Percentiles rank a stretch among this genome's conserved stretches.
Evolutionary conservation across 1,284 basidiomycete species (phyloP).

Genomic region (Ganoderma meredithae): DNA sequence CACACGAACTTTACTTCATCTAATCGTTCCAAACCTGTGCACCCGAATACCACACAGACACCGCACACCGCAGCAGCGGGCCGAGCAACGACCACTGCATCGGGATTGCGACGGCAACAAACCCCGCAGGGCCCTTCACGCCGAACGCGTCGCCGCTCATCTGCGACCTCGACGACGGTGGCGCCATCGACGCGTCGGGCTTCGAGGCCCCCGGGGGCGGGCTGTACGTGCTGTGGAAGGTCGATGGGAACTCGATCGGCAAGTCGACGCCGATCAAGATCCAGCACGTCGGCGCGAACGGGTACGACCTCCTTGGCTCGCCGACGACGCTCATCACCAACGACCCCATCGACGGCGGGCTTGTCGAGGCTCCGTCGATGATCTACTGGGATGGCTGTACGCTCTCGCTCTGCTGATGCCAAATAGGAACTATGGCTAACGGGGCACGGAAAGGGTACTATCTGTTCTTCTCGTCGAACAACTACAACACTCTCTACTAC

Average conservation of each 20-base stretch:
- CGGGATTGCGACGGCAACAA: conserved; percentile 32
- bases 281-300: conserved; percentile 11
- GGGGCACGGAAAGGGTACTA: conserved; percentile 20
- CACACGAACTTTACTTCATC: not conserved
- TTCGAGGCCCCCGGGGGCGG: conserved; percentile 31
- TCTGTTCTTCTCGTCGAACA: conserved; percentile 35
- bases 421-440: not conserved
- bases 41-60: conserved; percentile 10
- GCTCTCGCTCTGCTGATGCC: not conserved
- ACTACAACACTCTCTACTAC: conserved; percentile 33
- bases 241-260: not conserved
- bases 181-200: conserved; percentile 36
- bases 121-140: conserved; percentile 32
- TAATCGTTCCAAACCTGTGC: conserved; percentile 11
- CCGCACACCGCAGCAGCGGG: conserved; percentile 22
- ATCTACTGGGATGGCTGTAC: not conserved
- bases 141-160: conserved; percentile 29
- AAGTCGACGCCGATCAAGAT: conserved; percentile 9
- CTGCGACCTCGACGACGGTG: conserved; percentile 33
- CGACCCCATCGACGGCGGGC: conserved; percentile 8
- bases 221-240: conserved; percentile 1
- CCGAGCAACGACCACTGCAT: conserved; percentile 26
- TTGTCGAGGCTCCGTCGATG: not conserved
- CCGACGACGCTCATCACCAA: not conserved
- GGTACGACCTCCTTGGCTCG: conserved; percentile 12